phyloP scores from a whole-genome alignment of 108 stramenopile species.

The Cyclotella choctawhatcheeana region DNA sequence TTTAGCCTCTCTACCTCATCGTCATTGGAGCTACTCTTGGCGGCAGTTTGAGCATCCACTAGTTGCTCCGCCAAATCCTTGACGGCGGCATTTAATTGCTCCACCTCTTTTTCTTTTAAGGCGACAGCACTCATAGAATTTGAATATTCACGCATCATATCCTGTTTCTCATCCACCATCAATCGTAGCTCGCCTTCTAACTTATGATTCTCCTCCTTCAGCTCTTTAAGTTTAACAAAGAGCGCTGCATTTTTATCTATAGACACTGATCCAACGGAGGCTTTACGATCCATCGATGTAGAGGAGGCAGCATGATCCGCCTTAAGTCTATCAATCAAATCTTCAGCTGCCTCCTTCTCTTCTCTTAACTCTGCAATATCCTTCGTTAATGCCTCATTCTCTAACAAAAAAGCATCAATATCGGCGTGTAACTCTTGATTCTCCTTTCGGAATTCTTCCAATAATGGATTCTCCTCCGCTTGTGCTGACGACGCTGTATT shows the following conservation, averaged over 20 bases:
- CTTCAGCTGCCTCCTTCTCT: conserved; percentile 41
- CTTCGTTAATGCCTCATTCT: conserved; percentile 31
- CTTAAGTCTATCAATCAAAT: conserved; percentile 41
- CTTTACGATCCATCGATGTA: background rate
- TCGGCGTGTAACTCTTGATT: conserved; percentile 33
- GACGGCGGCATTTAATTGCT: conserved; percentile 1
- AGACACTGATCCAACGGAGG: background rate
- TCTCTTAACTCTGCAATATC: conserved; percentile 26
- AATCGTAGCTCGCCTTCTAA: conserved; percentile 40
- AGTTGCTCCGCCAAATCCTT: background rate
- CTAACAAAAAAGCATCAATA: conserved; percentile 44
- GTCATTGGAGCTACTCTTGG: background rate
- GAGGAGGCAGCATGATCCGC: conserved; percentile 2
- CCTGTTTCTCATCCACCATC: conserved; percentile 37
- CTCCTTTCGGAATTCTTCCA: conserved; percentile 21
- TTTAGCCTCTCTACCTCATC: conserved; percentile 4
- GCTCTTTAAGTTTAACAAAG: conserved; percentile 10
- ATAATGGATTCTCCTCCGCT: background rate
- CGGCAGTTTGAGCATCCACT: background rate
- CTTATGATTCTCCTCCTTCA: conserved; percentile 46
- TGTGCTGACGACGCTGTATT: background rate
- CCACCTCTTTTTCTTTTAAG: conserved; percentile 14
- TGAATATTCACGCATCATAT: conserved; percentile 9
- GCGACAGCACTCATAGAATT: conserved; percentile 6
- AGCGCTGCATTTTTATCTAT: conserved; percentile 11